Percentiles rank a stretch among this genome's conserved stretches.
These are phyloP conservation scores for Colletotrichum chrysophilum DNA, from an alignment of 2,329 filamentous ascomycete species.

Conservation along the genomic window DNA sequence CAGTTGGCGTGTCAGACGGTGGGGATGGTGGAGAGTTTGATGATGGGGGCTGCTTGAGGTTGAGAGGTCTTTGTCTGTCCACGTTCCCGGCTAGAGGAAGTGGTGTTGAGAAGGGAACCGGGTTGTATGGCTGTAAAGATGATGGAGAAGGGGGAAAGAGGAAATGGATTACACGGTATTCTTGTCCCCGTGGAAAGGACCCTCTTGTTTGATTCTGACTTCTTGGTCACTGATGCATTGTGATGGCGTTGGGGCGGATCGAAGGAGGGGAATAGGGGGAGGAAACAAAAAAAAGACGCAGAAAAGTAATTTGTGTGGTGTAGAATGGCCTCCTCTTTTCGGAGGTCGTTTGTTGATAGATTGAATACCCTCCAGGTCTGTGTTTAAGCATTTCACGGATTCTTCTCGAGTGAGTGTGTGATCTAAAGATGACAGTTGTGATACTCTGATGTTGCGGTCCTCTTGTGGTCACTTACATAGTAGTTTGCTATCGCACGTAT, in stretches of 20 bases:
- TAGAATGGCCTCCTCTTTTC: background rate
- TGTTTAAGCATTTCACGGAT: fast-evolving
- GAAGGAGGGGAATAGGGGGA: conserved; percentile 8
- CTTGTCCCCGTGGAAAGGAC: background rate
- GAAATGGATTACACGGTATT: background rate
- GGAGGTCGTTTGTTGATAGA: background rate
- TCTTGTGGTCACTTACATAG: no score
- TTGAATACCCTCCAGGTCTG: background rate
- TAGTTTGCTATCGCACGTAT: no score
- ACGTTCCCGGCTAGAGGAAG: background rate
- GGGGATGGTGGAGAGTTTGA: conserved; percentile 83
- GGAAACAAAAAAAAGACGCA: conserved; percentile 1
- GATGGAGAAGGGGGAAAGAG: background rate
- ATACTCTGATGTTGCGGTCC: no score
- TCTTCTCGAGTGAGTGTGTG: background rate
- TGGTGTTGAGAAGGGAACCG: no score
- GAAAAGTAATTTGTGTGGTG: background rate
- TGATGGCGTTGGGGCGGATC: conserved; percentile 39
- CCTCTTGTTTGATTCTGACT: background rate
- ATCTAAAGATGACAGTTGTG: fast-evolving
- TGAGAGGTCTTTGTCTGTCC: fast-evolving
- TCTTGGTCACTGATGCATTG: conserved; percentile 38
- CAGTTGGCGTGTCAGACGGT: conserved; percentile 81
- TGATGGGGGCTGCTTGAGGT: conserved; percentile 49
- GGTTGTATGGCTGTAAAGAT: background rate